Evolutionary conservation across 108 stramenopile genomes (phyloP).

Genomic region (Poteriospumella lacustris): DNA sequence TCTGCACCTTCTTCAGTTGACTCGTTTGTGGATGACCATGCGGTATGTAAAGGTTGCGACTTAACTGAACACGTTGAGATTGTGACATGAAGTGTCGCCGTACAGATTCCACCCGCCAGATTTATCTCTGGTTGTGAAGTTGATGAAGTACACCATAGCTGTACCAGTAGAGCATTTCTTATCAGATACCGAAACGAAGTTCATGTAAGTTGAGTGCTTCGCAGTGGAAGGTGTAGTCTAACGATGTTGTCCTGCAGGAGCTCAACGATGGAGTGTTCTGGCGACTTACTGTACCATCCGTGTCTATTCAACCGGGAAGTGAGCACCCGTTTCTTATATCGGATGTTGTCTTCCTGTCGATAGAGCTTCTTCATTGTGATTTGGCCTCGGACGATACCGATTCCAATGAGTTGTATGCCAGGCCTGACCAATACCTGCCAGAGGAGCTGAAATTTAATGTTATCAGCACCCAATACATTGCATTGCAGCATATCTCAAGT

Average conservation of each 20-base stretch:
- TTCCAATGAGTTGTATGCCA: no score
- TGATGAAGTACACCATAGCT: not conserved
- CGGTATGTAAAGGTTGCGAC: not conserved
- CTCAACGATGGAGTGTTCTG: slow-evolving; percentile 22
- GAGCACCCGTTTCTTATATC: no score
- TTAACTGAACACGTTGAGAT: not conserved
- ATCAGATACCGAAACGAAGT: slow-evolving; percentile 1
- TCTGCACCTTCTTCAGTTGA: not conserved
- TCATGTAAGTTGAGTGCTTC: not conserved
- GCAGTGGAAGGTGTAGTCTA: not conserved
- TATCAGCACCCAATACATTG: no score
- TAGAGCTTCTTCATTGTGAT: no score
- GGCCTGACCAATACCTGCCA: no score
- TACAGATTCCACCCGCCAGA: slow-evolving; percentile 1
- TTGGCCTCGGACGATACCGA: no score
- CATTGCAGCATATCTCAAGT: not conserved
- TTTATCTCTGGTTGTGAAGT: not conserved
- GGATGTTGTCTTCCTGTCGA: no score
- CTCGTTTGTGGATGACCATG: slow-evolving; percentile 10
- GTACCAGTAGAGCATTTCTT: slow-evolving; percentile 5
- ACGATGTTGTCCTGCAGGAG: slow-evolving; percentile 1
- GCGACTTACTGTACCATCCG: slow-evolving; percentile 1
- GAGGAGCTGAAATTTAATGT: no score
- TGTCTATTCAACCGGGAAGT: no score
- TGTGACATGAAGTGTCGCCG: not conserved